Base-by-base conservation (phyloP, 306 rosid genomes). In the Sesbania bispinosa region DNA sequence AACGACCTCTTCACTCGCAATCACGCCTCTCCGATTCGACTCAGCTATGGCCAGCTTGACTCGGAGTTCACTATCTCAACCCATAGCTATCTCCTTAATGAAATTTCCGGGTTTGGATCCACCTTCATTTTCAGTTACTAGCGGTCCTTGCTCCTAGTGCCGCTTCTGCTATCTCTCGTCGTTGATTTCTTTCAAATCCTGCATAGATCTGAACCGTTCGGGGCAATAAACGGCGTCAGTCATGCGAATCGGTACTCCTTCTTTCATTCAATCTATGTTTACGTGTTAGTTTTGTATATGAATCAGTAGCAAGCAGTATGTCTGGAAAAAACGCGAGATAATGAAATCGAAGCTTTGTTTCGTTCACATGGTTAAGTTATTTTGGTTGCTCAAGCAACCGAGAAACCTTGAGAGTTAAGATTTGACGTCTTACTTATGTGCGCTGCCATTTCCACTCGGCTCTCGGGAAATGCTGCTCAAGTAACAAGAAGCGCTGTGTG, bases 201-300 rank as follows among this genome's bases (percentile, higher is more conserved):
- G 21, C 57, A 2, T 64, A 86, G 95, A 88, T 91, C 92, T 88
- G 88, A 79, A 57, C 72, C 75, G 36, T 47, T 36, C 18, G 24
- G 3, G 57, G 79, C 70, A 36, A 76, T 79, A 80, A 77, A 76
- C 74, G 82, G 73, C 73, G 85, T 77, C 68, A 77, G 80, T 72
- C 84, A 91, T 88, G 97, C 77, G 80, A 23, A 36, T 71, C 14
- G 88, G 87, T 86, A 78, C 59, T 81, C 4, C 27, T 26, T 62
- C 6, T 0, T 51, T 33, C 33, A 21, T 15, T 21, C 26, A 19
- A 6, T 62, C n/a, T 63, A 36, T 20, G 20, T 53, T 62, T 62
- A 15, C 38, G 54, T 42, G 62, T 24, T 69, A 62, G 59, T 15
- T 75, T 55, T 30, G 15, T 57, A 4, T 42, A 15, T 41, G 59